Evolutionary conservation across 140 eudicot genomes (phyloP).

Genomic region (Ambrosia hybrid): DNA sequence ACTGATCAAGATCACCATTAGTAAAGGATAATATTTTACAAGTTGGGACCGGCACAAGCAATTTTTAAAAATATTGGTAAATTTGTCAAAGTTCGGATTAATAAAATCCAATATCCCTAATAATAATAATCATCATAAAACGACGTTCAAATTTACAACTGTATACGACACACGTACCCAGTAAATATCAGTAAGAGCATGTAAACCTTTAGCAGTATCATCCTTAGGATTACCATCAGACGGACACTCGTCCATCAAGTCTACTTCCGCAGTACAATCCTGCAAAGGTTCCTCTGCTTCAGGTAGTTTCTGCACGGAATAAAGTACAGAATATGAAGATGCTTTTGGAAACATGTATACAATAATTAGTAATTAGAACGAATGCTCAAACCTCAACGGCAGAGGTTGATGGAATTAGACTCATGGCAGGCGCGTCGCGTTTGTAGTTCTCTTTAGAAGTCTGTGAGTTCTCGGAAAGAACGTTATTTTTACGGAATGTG

Average conservation of each 20-base stretch:
- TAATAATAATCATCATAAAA: not conserved
- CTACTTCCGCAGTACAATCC: constrained; percentile 30
- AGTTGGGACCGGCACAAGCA: too few species aligned
- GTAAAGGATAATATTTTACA: too few species aligned
- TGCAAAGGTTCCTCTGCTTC: constrained; percentile 39
- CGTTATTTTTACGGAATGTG: constrained; percentile 49
- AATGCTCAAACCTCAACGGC: constrained; percentile 49
- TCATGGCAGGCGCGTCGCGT: constrained; percentile 21
- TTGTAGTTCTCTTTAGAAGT: constrained; percentile 24
- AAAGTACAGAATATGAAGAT: constrained; percentile 6
- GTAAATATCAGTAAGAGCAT: constrained; percentile 68
- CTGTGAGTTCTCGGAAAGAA: constrained; percentile 20
- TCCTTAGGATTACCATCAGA: constrained; percentile 37
- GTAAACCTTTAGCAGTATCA: constrained; percentile 45
- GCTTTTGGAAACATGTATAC: not conserved
- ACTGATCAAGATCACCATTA: too few species aligned
- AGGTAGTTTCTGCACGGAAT: constrained; percentile 41
- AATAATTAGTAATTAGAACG: not conserved
- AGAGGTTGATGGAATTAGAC: constrained; percentile 32
- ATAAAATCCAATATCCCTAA: too few species aligned
- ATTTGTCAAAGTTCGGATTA: too few species aligned
- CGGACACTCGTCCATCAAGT: constrained; percentile 46
- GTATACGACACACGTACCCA: constrained; percentile 55
- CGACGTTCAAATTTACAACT: not conserved
- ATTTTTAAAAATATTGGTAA: too few species aligned